A percentile compares a stretch with the other conserved stretches of the same genome.
Conservation (phyloP, 148 eudicot species). For the Cornus florida region DNA sequence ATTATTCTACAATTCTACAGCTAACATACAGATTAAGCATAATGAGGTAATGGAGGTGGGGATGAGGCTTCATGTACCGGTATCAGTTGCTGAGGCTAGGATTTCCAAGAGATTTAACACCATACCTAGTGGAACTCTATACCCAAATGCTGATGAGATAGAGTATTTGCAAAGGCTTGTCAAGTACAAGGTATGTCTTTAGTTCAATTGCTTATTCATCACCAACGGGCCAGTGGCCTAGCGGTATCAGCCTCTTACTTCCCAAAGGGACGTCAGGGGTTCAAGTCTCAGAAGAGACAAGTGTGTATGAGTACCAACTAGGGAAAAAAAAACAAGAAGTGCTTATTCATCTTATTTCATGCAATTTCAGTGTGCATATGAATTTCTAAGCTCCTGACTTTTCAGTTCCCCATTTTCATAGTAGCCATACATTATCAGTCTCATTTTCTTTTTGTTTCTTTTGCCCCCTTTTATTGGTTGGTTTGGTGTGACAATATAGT, state of each 20-base stretch:
- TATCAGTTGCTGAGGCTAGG: slow-evolving; percentile 77
- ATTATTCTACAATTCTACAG: slow-evolving; percentile 43
- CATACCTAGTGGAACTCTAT: slow-evolving; percentile 80
- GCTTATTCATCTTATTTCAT: neutral
- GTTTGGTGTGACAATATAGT: neutral
- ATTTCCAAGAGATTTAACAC: slow-evolving; percentile 80
- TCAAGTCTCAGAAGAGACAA: no score
- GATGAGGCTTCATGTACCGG: slow-evolving; percentile 62
- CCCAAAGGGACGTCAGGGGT: no score
- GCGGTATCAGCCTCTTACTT: no score
- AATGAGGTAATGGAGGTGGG: slow-evolving; percentile 82
- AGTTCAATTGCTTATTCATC: neutral
- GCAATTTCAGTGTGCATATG: neutral
- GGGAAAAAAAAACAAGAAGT: no score
- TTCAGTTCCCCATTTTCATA: neutral
- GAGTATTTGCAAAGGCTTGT: slow-evolving; percentile 88
- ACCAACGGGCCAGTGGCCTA: no score
- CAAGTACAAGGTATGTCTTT: slow-evolving; percentile 64
- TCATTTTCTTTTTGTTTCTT: neutral
- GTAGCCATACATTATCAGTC: neutral
- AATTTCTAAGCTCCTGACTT: neutral
- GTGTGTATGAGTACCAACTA: no score
- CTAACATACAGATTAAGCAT: slow-evolving; percentile 75
- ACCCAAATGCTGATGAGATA: slow-evolving; percentile 98
- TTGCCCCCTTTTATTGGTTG: neutral